These are phyloP conservation scores for Cyclotella choctawhatcheeana DNA, from an alignment of 108 stramenopile species.

Conservation along the genomic window DNA sequence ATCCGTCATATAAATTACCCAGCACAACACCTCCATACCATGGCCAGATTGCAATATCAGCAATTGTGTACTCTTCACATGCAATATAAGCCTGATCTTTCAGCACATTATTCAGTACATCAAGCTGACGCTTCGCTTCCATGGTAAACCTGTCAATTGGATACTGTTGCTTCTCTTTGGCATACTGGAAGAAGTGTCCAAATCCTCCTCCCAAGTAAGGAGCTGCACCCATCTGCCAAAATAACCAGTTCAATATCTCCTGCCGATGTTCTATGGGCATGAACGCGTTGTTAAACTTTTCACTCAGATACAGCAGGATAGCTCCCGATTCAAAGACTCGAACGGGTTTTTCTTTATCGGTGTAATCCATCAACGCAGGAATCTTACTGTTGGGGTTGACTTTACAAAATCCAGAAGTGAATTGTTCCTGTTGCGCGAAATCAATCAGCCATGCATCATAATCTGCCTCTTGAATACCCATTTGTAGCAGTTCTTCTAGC, in stretches of 20 bases:
- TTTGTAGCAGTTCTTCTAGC: slow-evolving; percentile 70
- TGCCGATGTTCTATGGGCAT: slow-evolving; percentile 57
- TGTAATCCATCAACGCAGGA: slow-evolving; percentile 73
- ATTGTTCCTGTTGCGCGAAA: slow-evolving; percentile 80
- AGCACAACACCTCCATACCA: slow-evolving; percentile 66
- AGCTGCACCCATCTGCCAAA: slow-evolving; percentile 74
- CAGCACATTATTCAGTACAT: slow-evolving; percentile 79
- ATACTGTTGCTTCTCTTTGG: slow-evolving; percentile 75
- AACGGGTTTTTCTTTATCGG: slow-evolving; percentile 45
- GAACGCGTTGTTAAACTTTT: slow-evolving; percentile 60
- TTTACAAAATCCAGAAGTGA: slow-evolving; percentile 76
- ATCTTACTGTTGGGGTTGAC: slow-evolving; percentile 94
- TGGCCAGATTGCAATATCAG: slow-evolving; percentile 84
- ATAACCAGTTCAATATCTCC: slow-evolving; percentile 82
- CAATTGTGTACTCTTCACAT: slow-evolving; percentile 83
- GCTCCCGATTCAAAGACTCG: slow-evolving; percentile 81
- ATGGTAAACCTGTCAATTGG: slow-evolving; percentile 84
- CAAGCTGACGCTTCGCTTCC: slow-evolving; percentile 83
- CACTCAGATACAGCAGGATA: slow-evolving; percentile 84
- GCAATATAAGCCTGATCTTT: slow-evolving; percentile 58
- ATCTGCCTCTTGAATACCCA: slow-evolving; percentile 48
- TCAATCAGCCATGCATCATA: slow-evolving; percentile 79
- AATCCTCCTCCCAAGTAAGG: slow-evolving; percentile 81
- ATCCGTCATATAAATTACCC: slow-evolving; percentile 31
- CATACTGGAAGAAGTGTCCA: slow-evolving; percentile 82